phyloP scores from a whole-genome alignment of 2,329 filamentous ascomycete species.

The Grosmannia clavigera region DNA sequence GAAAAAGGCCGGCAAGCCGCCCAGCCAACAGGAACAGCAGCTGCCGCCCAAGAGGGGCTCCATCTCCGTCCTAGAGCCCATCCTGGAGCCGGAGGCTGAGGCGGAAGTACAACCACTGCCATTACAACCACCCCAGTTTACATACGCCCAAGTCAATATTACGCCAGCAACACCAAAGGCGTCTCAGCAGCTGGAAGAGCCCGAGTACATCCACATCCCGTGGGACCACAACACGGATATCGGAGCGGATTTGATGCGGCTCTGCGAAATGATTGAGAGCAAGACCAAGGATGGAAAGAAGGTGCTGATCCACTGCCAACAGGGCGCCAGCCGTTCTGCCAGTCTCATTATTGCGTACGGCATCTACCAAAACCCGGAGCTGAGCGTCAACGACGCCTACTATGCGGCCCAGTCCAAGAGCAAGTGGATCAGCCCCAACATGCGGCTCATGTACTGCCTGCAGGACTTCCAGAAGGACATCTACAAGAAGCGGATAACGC shows the following conservation, averaged over 20 bases:
- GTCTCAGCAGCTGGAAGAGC: slow-evolving; percentile 30
- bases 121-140: not conserved
- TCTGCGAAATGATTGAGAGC: slow-evolving; percentile 67
- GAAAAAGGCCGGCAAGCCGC: slow-evolving; percentile 22
- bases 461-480: slow-evolving; percentile 66
- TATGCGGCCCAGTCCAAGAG: slow-evolving; percentile 69
- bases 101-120: not conserved
- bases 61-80: slow-evolving; percentile 17
- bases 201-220: slow-evolving; percentile 76
- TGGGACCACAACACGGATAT: slow-evolving; percentile 89
- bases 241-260: slow-evolving; percentile 57
- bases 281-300: slow-evolving; percentile 62
- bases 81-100: slow-evolving; percentile 1
- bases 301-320: slow-evolving; percentile 74
- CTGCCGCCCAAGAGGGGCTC: slow-evolving; percentile 27
- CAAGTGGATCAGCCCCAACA: slow-evolving; percentile 81
- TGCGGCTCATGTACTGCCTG: slow-evolving; percentile 82
- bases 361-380: slow-evolving; percentile 62
- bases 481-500: slow-evolving; percentile 33
- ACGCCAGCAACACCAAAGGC: slow-evolving; percentile 49
- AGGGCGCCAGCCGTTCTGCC: slow-evolving; percentile 73
- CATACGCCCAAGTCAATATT: slow-evolving; percentile 17
- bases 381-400: slow-evolving; percentile 75
- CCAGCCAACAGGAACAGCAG: slow-evolving; percentile 35
- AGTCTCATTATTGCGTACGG: slow-evolving; percentile 81